A percentile compares a stretch with the other conserved stretches of the same genome.
Evolutionary conservation across 345 rosid species (phyloP).

Genomic region (Syzygium aromaticum): DNA sequence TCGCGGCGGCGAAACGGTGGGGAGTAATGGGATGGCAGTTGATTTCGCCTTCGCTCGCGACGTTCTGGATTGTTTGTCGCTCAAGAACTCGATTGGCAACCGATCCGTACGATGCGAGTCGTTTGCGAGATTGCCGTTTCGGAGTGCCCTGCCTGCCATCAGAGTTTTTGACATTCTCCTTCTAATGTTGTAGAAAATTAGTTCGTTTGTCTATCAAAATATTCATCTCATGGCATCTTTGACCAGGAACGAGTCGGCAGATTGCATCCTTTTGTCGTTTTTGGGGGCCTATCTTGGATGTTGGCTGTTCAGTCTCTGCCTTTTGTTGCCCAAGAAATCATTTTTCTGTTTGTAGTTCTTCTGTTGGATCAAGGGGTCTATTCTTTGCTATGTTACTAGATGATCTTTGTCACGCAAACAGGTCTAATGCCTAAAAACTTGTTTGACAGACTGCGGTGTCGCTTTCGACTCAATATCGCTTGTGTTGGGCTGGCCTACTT

Average conservation of each 20-base stretch:
- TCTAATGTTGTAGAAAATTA: neutral
- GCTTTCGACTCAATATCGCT: neutral
- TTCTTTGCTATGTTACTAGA: neutral
- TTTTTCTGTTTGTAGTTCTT: neutral
- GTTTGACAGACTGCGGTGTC: neutral
- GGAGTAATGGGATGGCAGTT: neutral
- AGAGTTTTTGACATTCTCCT: neutral
- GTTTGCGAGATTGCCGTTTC: neutral
- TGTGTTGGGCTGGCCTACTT: neutral
- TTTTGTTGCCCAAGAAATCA: neutral
- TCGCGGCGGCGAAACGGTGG: neutral
- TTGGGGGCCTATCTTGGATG: neutral
- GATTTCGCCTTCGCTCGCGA: neutral
- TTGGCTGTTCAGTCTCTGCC: neutral
- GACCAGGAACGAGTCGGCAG: neutral
- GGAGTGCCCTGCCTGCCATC: neutral
- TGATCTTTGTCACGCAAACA: neutral
- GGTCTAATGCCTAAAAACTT: neutral
- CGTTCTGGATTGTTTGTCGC: neutral
- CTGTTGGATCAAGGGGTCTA: neutral
- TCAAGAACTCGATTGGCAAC: neutral
- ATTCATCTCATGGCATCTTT: neutral
- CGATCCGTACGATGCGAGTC: neutral
- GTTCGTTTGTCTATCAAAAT: neutral
- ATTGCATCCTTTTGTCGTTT: neutral